Evolutionary conservation across 116 monocot genomes (phyloP).

Genomic region (Phalaenopsis hybrid): DNA sequence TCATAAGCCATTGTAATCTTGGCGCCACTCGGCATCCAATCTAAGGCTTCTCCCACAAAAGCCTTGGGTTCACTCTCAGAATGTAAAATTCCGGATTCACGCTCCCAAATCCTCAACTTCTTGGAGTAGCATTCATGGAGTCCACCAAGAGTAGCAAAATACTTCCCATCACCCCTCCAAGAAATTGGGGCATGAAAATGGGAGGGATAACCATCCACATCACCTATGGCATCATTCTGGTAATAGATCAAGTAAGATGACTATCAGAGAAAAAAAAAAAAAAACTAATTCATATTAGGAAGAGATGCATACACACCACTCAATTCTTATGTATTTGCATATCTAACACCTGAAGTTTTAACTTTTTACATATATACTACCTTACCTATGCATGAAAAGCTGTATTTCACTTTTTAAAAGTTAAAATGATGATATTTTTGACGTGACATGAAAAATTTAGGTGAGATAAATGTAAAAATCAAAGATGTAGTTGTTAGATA

Average conservation of each 20-base stretch:
- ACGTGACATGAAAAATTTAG: no score
- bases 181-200: slow-evolving; percentile 46
- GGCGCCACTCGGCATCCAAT: slow-evolving; percentile 98
- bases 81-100: slow-evolving; percentile 74
- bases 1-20: slow-evolving; percentile 61
- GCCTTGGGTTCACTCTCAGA: slow-evolving; percentile 48
- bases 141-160: slow-evolving; percentile 64
- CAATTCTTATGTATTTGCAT: no score
- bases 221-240: slow-evolving; percentile 29
- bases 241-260: slow-evolving; percentile 6
- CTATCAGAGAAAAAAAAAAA: not conserved
- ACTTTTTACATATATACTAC: no score
- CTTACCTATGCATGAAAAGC: no score
- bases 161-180: slow-evolving; percentile 98
- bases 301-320: no score
- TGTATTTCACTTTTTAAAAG: no score
- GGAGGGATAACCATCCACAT: slow-evolving; percentile 9
- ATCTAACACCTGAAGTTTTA: no score
- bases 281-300: not conserved
- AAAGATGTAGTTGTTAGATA: no score
- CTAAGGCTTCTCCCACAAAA: slow-evolving; percentile 52
- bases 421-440: no score
- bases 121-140: slow-evolving; percentile 28
- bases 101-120: slow-evolving; percentile 79
- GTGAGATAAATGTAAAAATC: no score